Conservation (phyloP, 768 basidiomycete genomes). For the Rhizopogon vinicolor region DNA sequence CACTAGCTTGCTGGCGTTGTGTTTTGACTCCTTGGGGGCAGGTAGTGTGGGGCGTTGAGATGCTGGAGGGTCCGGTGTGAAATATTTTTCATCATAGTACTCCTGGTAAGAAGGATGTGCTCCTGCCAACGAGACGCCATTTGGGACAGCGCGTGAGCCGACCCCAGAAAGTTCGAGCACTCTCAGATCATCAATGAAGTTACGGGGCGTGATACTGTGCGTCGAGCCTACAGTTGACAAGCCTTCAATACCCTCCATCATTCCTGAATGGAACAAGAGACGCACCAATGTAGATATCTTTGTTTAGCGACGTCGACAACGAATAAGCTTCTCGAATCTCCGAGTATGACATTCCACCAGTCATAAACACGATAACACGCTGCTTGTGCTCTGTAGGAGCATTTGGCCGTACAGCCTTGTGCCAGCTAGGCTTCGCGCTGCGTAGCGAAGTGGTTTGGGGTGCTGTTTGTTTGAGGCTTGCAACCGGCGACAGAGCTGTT, state of each 20-base stretch:
- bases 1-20: slow-evolving; percentile 26
- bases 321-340: slow-evolving; percentile 89
- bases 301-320: slow-evolving; percentile 67
- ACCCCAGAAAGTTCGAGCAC: slow-evolving; percentile 84
- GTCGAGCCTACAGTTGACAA: slow-evolving; percentile 68
- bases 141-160: slow-evolving; percentile 68
- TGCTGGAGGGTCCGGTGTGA: slow-evolving; percentile 56
- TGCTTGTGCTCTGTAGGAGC: slow-evolving; percentile 54
- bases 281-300: slow-evolving; percentile 89
- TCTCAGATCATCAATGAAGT: slow-evolving; percentile 84
- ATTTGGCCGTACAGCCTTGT: slow-evolving; percentile 62
- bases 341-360: slow-evolving; percentile 94
- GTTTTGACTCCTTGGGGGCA: slow-evolving; percentile 16
- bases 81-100: slow-evolving; percentile 79
- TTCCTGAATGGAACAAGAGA: slow-evolving; percentile 50
- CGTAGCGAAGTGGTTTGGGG: slow-evolving; percentile 73
- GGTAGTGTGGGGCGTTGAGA: slow-evolving; percentile 8
- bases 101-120: slow-evolving; percentile 59
- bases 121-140: slow-evolving; percentile 53
- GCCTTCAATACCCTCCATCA: slow-evolving; percentile 25
- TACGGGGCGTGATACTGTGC: slow-evolving; percentile 76
- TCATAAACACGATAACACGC: slow-evolving; percentile 84
- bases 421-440: slow-evolving; percentile 88
- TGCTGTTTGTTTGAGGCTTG: slow-evolving; percentile 46
- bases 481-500: slow-evolving; percentile 38